Base-by-base conservation (phyloP, 2,329 filamentous ascomycete species). In the Juglanconis oblonga region DNA sequence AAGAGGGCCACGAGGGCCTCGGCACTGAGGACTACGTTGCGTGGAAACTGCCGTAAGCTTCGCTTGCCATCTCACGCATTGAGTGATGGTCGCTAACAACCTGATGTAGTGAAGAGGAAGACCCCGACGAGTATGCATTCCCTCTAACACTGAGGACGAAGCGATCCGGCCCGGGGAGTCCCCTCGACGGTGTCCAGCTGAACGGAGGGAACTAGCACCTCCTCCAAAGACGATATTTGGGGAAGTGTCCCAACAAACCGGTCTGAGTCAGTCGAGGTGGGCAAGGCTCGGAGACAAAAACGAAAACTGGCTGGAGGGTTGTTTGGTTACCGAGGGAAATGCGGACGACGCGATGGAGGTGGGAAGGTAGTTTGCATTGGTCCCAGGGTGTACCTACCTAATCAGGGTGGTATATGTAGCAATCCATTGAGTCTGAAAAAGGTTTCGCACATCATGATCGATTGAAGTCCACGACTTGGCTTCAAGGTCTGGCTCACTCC, bases 1-100 rank as follows among this genome's bases (percentile, higher is more conserved):
- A 98, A 76, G 95, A 99, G 76, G 92, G 92, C 49, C 89, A 89
- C 48, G 95, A 99, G 74, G 93, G 94, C 1, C 78, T 99, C 67
- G 95, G 84, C 77, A 98, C 95, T 0, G 95, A 99, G 76, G 95
- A 99, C 72, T 98, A 99, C 74, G 92, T 98, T 70, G 90, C 94
- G 36, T 99, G 95, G 95, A 97, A 96, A 78, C 80, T 98, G 61
- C 95, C 94, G 90, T 98, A 84, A 89, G 93, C 92, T 59, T 8
- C 54, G 9, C 38, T 48, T 56, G 62, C 1, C 35, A 35, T 14
- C 7, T 9, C n/a, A 14, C 32, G 11, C 17, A 4, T 13, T 50
- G 14, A n/a, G 29, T n/a, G 47, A 3, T 13, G 17, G 35, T 9
- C 33, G 50, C 38, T 51, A 44, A 52, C 42, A 58, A 40, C 24